Base-by-base conservation (phyloP, 2,329 filamentous ascomycete genomes). In the Colletotrichum lindemuthianum region DNA sequence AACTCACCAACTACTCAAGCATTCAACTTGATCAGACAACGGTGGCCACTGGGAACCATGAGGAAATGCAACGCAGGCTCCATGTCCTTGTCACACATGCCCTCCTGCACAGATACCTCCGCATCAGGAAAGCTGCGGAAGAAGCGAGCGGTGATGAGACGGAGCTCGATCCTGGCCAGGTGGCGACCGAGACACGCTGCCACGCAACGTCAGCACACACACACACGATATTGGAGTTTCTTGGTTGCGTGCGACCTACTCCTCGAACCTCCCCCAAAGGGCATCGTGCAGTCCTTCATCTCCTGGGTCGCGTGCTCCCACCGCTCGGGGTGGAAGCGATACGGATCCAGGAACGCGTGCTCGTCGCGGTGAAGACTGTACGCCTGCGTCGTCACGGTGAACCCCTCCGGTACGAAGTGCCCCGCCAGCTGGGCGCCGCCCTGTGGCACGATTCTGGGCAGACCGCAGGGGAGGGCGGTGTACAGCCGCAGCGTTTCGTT, bases 91-190 rank as follows among this genome's bases (percentile, higher is more conserved):
- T 78, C 74, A 1, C 60, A 70, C 72, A 78, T 79, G 6, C 73
- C 76, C 55, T 79, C 76, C 32, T 65, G 50, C 3, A 50, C 39
- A 6, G 60, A 64, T 1, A 75, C 61, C 9, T 50, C 72, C 0
- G 77, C 73, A 43, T 73, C 71, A 0, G 79, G 77, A 64, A 81
- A 85, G 43, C 81, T 74, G 1, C 78, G 76, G 71, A 88, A 86
- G 72, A 89, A 85, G 4, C 79, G 75, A 0, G 84, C 82, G 0
- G 81, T 76, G 0, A 79, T 83, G 33, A 86, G 78, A 7, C 85
- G 78, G 32, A 89, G 70, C 69, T 88, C 86, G 73, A 86, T 85
- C n/a, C 78, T 76, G 0, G 86, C 86, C 15, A 89, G 75, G 65
- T 88, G 85, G 33, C 86, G 75, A 2, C 87, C 86, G 13, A 89